Base-by-base conservation (phyloP, 2,329 filamentous ascomycete genomes). In the Rhynchosporium secalis region DNA sequence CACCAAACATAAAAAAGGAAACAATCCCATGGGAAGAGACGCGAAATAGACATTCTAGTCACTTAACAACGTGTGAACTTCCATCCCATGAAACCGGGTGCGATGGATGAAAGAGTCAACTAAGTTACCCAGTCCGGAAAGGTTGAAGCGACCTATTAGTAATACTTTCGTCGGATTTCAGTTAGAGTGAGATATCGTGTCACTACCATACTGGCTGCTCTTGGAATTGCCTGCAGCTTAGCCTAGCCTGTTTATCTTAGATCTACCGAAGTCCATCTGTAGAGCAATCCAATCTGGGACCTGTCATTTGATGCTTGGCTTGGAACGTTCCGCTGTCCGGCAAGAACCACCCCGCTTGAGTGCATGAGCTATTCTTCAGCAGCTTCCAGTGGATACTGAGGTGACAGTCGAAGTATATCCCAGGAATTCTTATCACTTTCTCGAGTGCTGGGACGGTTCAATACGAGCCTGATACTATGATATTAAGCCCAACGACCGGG, bases 331-430 rank as follows among this genome's bases (percentile, higher is more conserved):
- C 57, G 45, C 57, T 31, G 36, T 33, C 29, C 41, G 41, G 54
- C 26, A 47, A 45, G n/a, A 56, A 46, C 12, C 26, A 56, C 54
- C 20, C 54, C 54, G 33, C 45, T 29, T 52, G 40, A 26, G 43
- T 40, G 45, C 38, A 59, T 51, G 48, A 28, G 36, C 15, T 13
- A 52, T 59, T 49, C 33, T 51, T 45, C 47, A 51, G 57, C 57
- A 28, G 46, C 47, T 9, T 43, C 20, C 13, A 33, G 40, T 26
- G 47, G n/a, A 29, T 20, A 36, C 46, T 20, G 29, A 59, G 28
- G 38, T 20, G 26, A 54, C 51, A 40, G 20, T 54, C 20, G 51
- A 54, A 20, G 28, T 54, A 54, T 33, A 40, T 54, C 20, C 12
- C 5, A 41, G 51, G 38, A n/a, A 8, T 28, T 9, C 8, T 1